Conservation (phyloP, 495 filamentous ascomycete genomes). For the Haplographium delicatum region DNA sequence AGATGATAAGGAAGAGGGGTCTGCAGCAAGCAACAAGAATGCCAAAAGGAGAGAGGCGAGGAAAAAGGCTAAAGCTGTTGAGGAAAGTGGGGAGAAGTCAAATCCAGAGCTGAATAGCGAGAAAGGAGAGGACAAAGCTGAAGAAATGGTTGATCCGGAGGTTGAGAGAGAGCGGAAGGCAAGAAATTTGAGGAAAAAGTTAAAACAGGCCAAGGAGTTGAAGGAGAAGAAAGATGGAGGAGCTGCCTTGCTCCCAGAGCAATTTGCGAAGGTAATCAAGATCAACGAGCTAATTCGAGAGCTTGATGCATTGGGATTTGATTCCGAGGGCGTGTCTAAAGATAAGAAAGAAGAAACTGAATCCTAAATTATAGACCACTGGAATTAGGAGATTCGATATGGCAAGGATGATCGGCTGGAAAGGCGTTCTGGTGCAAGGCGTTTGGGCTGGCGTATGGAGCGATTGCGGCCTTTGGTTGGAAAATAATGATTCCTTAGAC, state of each 20-base stretch:
- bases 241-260: conserved; percentile 78
- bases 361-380: not conserved
- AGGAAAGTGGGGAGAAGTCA: conserved; percentile 36
- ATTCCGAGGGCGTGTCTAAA: conserved; percentile 47
- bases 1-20: conserved; percentile 41
- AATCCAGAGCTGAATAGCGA: conserved; percentile 26
- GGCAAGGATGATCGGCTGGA: too few relatives aligned
- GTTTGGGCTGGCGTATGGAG: conserved; percentile 1
- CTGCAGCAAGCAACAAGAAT: conserved; percentile 72
- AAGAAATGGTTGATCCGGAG: conserved; percentile 53
- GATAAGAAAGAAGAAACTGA: conserved; percentile 4
- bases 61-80: conserved; percentile 70
- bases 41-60: conserved; percentile 88
- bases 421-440: too few relatives aligned
- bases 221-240: conserved; percentile 88
- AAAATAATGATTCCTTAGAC: too few relatives aligned
- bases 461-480: not conserved
- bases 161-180: conserved; percentile 89
- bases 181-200: conserved; percentile 90
- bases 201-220: conserved; percentile 86
- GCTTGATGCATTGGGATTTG: conserved; percentile 80
- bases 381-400: too few relatives aligned
- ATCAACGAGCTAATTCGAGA: conserved; percentile 91
- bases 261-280: conserved; percentile 95
- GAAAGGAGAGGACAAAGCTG: conserved; percentile 22